Evolutionary conservation across 192 early-diverging fungal genomes (phyloP), one percentile per base, ranked within the genome.

Genomic region (Spizellomyces punctatus): DNA sequence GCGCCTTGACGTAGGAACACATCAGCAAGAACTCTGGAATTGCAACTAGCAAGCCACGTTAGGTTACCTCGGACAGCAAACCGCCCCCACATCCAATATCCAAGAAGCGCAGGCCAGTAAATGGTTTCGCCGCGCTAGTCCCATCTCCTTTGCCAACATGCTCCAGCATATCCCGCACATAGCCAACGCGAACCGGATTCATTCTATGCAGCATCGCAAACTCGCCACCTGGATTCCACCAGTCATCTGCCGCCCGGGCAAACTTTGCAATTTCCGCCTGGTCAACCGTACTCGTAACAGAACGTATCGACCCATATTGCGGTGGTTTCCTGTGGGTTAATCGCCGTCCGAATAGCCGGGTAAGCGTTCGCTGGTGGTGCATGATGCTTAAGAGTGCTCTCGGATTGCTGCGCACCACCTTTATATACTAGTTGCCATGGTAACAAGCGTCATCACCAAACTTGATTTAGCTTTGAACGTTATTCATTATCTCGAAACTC

Each of bases 11-110:
- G 45, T 12, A 71, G 71, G 54, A 9, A 10, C 54, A 10, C 52
- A 62, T 22, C 41, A n/a, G 42, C n/a, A 63, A 64, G 17, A 10
- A 54, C 8, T 27, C 76, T 43, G 60, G 74, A 17, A 6, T 12
- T n/a, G 56, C 70, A n/a, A 4, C n/a, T 47, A 9, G 22, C 43
- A 43, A 17, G 36, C 12, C 67, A n/a, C 19, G 55, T 17, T 46
- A 69, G 45, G 49, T 21, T 79, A 89, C 86, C 88, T 99, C 94
- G 0, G 91, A 84, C 45, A 97, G 83, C 43, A 99, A 71, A 6
- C 96, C 96, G 43, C 95, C 96, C 27, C 96, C 96, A 77, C 96
- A 95, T 2, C 96, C 96, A 10, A 99, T 89, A 79, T 99, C 96
- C 9, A 96, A 76, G 46, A 94, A 86, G 8, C 76, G 52, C 52